phyloP scores from a whole-genome alignment of 1,139 yeast species.

The Candida frijolesensis region DNA sequence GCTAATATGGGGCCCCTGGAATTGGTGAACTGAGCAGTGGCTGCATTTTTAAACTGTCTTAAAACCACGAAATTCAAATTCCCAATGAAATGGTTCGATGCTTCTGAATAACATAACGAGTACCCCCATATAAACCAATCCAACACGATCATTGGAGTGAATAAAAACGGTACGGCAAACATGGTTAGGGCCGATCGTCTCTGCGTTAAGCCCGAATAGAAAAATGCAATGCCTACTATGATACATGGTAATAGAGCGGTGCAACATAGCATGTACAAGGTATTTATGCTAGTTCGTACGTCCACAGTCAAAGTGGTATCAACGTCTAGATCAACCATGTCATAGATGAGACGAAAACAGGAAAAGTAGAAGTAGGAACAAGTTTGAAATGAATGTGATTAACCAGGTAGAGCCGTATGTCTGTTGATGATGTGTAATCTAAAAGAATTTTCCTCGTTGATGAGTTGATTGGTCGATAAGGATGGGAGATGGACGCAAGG shows the following conservation, averaged over 20 bases:
- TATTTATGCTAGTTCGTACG: constrained; percentile 30
- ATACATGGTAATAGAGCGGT: constrained; percentile 36
- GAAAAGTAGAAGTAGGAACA: background rate
- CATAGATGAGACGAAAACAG: background rate
- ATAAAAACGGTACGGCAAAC: constrained; percentile 49
- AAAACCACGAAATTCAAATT: constrained; percentile 45
- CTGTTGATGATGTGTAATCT: too few species aligned
- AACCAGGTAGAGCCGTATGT: too few species aligned
- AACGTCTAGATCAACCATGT: background rate
- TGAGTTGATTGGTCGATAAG: constrained; percentile 1
- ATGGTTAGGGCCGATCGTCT: constrained; percentile 58
- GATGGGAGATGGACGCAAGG: background rate
- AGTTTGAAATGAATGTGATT: background rate
- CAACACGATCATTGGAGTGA: constrained; percentile 44
- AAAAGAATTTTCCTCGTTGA: background rate
- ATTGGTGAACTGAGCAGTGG: constrained; percentile 27
- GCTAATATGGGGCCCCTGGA: constrained; percentile 45
- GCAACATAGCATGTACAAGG: constrained; percentile 42
- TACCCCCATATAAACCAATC: constrained; percentile 67
- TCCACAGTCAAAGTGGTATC: background rate
- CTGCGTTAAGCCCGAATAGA: constrained; percentile 62
- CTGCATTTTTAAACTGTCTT: constrained; percentile 31
- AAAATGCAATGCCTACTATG: constrained; percentile 48
- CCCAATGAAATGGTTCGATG: constrained; percentile 51
- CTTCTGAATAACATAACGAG: constrained; percentile 49